Percentiles rank a stretch among this genome's conserved stretches.
These are phyloP conservation scores for Syzygium malaccense DNA, from an alignment of 441 rosid species.

Conservation along the genomic window DNA sequence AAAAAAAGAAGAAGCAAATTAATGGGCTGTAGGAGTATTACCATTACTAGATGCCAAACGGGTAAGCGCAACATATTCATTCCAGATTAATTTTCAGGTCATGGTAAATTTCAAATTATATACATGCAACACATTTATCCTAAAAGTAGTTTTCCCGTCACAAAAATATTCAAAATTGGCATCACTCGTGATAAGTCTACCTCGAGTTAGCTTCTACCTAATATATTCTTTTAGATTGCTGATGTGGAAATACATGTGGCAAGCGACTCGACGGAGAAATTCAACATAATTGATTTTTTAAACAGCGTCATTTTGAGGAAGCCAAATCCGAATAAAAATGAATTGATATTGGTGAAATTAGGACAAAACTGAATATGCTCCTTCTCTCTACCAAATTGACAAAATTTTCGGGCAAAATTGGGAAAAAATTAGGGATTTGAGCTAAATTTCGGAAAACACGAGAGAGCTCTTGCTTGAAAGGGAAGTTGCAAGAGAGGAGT, in stretches of 20 bases:
- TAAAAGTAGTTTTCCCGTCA: no score
- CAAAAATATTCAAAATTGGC: rapidly evolving
- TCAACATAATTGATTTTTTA: not conserved
- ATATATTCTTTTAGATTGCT: not conserved
- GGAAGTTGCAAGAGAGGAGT: not conserved
- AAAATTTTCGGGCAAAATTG: not conserved
- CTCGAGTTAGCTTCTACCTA: not conserved
- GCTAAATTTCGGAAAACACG: not conserved
- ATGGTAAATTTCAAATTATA: not conserved
- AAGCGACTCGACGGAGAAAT: rapidly evolving
- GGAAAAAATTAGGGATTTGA: not conserved
- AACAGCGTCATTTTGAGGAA: rapidly evolving
- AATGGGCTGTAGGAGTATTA: no score
- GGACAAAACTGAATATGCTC: not conserved
- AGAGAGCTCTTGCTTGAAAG: not conserved
- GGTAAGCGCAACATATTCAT: no score
- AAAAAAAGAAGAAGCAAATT: no score
- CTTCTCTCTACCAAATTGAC: not conserved
- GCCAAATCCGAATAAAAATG: not conserved
- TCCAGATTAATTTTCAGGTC: rapidly evolving
- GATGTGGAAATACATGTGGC: not conserved
- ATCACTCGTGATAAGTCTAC: not conserved
- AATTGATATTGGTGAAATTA: not conserved
- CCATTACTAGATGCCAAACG: no score
- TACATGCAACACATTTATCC: not conserved